Evolutionary conservation across 805 yeast species (phyloP), one percentile per base, ranked within the genome.

Genomic region (Pichia exigua): DNA sequence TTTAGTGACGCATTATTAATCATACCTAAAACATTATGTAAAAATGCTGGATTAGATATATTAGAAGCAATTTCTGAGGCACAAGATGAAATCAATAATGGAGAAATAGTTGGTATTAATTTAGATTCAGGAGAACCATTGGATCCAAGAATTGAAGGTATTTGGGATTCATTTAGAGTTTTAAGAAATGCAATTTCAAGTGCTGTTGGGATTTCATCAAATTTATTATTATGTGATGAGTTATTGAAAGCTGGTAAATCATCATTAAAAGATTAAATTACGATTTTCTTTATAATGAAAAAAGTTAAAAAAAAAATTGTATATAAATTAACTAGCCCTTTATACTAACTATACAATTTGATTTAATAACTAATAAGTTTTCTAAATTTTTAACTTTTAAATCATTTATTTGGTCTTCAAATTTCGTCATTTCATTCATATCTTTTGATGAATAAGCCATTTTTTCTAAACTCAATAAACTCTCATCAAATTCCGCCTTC

Each of bases 121-220:
- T 77, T 94, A 58, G 81, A 79, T 54, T 78, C 92, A 12, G 99
- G 99, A 41, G 97, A 91, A 65, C 94, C 97, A 47, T 83, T 92
- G 79, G 97, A 92, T 65, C 97, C 99, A 46, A 78, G 88, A 9
- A 78, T 87, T 49, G 96, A 88, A 65, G 99, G 99, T 55, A 81
- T 94, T 53, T 94, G 97, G 95, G 99, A 94, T 70, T 87, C 96
- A 26, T 94, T 80, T 73, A 77, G 99, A 59, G 99, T 94, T 41
- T 73, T 94, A 54, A 82, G 99, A 73, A 94, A 94, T 67, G 96
- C 96, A 11, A 75, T 94, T 49, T 82, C 90, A 47, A 83, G 95
- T 45, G 96, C 98, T 40, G 85, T 95, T 1, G 96, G 97, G 49
- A 94, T 94, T 62, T 92, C 99, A 1, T 83, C 94, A 57, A 94